A percentile compares a stretch with the other conserved stretches of the same genome.
phyloP scores from a whole-genome alignment of 495 filamentous ascomycete genomes.

The Chaetomium cochliodes region DNA sequence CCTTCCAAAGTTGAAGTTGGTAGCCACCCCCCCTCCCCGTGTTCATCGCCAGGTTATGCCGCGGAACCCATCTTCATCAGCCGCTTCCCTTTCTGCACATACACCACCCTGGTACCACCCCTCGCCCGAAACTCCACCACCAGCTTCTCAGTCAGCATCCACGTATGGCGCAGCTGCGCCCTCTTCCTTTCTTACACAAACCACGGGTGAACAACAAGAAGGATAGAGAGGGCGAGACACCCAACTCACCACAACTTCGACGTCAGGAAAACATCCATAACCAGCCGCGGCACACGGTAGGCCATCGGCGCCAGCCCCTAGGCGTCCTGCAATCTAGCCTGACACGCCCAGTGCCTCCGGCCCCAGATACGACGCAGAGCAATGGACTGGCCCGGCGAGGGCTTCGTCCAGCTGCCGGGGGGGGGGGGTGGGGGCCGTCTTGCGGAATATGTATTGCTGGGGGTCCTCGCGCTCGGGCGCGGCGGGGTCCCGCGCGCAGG shows the following conservation, averaged over 20 bases:
- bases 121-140: slow-evolving; percentile 12
- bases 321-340: slow-evolving; percentile 22
- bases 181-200: not conserved
- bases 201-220: not conserved
- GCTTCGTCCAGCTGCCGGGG: too few species aligned
- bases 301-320: not conserved
- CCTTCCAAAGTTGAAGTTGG: too few species aligned
- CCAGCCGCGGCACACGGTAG: slow-evolving; percentile 13
- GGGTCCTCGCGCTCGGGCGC: not conserved
- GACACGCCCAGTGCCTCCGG: slow-evolving; percentile 30
- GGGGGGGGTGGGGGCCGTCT: too few species aligned
- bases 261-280: slow-evolving; percentile 28
- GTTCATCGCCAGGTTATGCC: too few species aligned
- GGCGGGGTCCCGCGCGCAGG: slow-evolving; percentile 20
- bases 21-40: too few species aligned
- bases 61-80: slow-evolving; percentile 10
- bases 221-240: too few species aligned
- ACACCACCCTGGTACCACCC: not conserved
- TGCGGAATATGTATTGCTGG: slow-evolving; percentile 14
- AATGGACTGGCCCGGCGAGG: not conserved
- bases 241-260: slow-evolving; percentile 32
- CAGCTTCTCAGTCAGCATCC: slow-evolving; percentile 22
- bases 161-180: not conserved
- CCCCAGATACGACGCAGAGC: slow-evolving; percentile 26
- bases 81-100: slow-evolving; percentile 17